phyloP scores from a whole-genome alignment of 805 yeast species.

The Schizosaccharomyces osmophilus region DNA sequence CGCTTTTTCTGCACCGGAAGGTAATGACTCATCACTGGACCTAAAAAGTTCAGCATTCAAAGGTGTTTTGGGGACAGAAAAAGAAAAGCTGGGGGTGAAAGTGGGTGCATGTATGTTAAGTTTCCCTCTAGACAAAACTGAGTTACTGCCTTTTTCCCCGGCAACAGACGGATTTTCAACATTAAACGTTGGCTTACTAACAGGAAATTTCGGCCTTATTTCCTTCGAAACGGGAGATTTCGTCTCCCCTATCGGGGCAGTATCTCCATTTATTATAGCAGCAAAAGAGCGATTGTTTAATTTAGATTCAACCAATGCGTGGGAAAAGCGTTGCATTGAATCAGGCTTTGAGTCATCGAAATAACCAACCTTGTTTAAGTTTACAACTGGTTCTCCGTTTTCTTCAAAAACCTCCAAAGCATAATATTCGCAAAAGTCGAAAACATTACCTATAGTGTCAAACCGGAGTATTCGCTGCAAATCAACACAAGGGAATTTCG shows the following conservation, averaged over 20 bases:
- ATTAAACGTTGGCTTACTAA: background rate
- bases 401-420: constrained; percentile 2
- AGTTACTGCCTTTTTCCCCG: background rate
- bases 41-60: background rate
- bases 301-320: constrained; percentile 1
- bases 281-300: background rate
- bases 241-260: too few relatives aligned
- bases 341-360: background rate
- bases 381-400: background rate
- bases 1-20: too few relatives aligned
- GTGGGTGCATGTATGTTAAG: background rate
- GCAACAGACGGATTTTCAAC: background rate
- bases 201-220: background rate
- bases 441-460: constrained; percentile 28
- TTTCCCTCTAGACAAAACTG: background rate
- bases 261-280: background rate
- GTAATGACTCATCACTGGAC: too few relatives aligned
- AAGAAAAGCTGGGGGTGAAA: background rate
- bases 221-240: too few relatives aligned
- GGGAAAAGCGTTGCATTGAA: constrained; percentile 1
- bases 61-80: background rate
- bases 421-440: constrained; percentile 35
- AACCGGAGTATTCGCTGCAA: constrained; percentile 37
- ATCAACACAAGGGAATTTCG: constrained; percentile 28
- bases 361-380: background rate